Evolutionary conservation across 192 early-diverging fungal genomes (phyloP).

Genomic region (Gigaspora rosea): DNA sequence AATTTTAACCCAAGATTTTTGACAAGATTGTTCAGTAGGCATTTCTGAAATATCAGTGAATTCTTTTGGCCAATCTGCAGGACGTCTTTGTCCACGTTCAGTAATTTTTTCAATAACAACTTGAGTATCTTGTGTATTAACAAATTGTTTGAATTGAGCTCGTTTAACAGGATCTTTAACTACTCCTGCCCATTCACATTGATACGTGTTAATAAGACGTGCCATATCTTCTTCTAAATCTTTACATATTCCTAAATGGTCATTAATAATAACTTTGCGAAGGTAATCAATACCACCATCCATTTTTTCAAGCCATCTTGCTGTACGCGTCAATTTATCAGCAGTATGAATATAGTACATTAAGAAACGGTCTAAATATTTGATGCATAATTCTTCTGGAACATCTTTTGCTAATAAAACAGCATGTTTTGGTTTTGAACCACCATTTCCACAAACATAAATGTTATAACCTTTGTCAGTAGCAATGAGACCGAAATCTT

Average conservation of each 20-base stretch:
- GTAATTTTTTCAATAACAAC: conserved; percentile 54
- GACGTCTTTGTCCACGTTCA: conserved; percentile 65
- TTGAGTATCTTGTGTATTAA: conserved; percentile 56
- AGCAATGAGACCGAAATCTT: conserved; percentile 58
- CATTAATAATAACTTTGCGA: conserved; percentile 60
- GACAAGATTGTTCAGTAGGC: neutral
- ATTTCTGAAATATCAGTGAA: neutral
- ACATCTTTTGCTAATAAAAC: conserved; percentile 59
- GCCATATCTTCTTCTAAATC: conserved; percentile 69
- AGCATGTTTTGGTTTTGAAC: conserved; percentile 67
- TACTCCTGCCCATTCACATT: conserved; percentile 65
- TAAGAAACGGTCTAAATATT: conserved; percentile 66
- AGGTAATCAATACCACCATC: conserved; percentile 69
- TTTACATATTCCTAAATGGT: conserved; percentile 60
- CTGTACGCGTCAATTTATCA: conserved; percentile 63
- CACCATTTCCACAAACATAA: conserved; percentile 72
- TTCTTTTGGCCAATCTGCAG: conserved; percentile 63
- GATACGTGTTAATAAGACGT: conserved; percentile 56
- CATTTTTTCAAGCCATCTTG: conserved; percentile 70
- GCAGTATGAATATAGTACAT: conserved; percentile 77
- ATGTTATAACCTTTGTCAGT: conserved; percentile 74
- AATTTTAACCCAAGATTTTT: conserved; percentile 45
- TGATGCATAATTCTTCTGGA: conserved; percentile 53
- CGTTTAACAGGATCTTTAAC: conserved; percentile 58
- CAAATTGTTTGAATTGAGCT: conserved; percentile 63